Evolutionary conservation across 495 filamentous ascomycete species (phyloP), one percentile per base, ranked within the genome.

Genomic region (Aspergillus asperescens): DNA sequence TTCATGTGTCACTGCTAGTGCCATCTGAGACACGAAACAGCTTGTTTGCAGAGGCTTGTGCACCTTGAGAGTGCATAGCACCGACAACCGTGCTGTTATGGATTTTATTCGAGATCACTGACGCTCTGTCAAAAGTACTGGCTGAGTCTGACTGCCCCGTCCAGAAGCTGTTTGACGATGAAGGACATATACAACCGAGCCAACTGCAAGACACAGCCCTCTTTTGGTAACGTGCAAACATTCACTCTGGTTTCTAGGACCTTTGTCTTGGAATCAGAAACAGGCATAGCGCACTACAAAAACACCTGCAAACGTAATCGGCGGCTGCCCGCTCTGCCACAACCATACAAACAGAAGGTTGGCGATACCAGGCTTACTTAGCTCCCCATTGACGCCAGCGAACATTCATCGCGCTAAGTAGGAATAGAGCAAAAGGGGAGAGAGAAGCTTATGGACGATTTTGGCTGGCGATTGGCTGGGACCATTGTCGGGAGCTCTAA

Each of bases 231-330:
- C 42, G 56, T 44, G 56, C 60, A 62, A 62, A 62, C 56, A 62
- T 52, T 41, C 18, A 25, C 46, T 23, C 50, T 16, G 32, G 35
- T 47, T 41, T 50, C 48, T 19, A 41, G 34, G 42, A 42, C 9
- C 55, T 35, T 45, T 27, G n/a, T 27, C 41, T 31, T 46, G 22
- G 38, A 39, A 48, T 49, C 51, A 54, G 54, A 44, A 16, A 48
- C 31, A 49, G 44, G 16, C 38, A 40, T 48, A 27, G 38, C 15
- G 38, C 27, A 27, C 44, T 25, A 47, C 22, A 52, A 28, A 24
- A 12, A 15, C 23, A 44, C 38, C 44, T 58, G 57, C 61, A 63
- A 63, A 63, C 57, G 61, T 60, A 58, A 38, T 50, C 60, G 52
- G 57, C 52, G 42, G 57, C 45, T 50, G 48, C 37, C 61, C 46